Conservation (phyloP, 1,284 basidiomycete species). For the Quambalaria eucalypti region DNA sequence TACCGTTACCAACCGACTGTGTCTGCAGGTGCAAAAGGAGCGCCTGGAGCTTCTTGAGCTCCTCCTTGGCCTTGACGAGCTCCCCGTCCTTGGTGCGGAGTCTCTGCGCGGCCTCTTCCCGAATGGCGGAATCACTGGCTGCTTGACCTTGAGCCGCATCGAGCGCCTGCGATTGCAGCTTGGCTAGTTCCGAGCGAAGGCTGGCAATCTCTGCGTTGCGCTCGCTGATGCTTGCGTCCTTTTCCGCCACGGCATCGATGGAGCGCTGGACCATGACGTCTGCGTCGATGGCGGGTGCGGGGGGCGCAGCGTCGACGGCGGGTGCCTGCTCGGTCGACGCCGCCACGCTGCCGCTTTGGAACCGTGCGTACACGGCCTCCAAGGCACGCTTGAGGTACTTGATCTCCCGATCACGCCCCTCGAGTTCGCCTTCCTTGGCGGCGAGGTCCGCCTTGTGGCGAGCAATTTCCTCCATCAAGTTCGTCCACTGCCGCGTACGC, state of each 20-base stretch:
- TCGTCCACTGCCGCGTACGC: constrained; percentile 68
- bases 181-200: constrained; percentile 27
- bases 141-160: constrained; percentile 11
- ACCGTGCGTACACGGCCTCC: constrained; percentile 71
- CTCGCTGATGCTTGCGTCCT: constrained; percentile 52
- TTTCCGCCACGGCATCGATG: constrained; percentile 62
- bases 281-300: constrained; percentile 52
- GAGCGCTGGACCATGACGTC: constrained; percentile 62
- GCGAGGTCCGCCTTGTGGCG: constrained; percentile 60
- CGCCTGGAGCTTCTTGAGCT: constrained; percentile 13
- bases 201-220: constrained; percentile 51
- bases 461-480: constrained; percentile 66
- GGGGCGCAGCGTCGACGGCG: background rate
- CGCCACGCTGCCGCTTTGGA: constrained; percentile 44
- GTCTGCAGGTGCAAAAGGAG: constrained; percentile 25
- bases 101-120: constrained; percentile 7
- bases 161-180: constrained; percentile 27
- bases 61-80: constrained; percentile 14
- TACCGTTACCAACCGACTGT: no score
- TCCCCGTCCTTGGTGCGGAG: constrained; percentile 1
- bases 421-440: constrained; percentile 54
- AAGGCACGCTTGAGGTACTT: constrained; percentile 69
- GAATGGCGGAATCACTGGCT: no score
- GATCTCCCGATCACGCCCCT: constrained; percentile 63
- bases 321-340: constrained; percentile 6